Percentiles rank a stretch among this genome's conserved stretches.
phyloP scores from a whole-genome alignment of 257 asterid genomes.

The Nicotiana tomentosiformis region DNA sequence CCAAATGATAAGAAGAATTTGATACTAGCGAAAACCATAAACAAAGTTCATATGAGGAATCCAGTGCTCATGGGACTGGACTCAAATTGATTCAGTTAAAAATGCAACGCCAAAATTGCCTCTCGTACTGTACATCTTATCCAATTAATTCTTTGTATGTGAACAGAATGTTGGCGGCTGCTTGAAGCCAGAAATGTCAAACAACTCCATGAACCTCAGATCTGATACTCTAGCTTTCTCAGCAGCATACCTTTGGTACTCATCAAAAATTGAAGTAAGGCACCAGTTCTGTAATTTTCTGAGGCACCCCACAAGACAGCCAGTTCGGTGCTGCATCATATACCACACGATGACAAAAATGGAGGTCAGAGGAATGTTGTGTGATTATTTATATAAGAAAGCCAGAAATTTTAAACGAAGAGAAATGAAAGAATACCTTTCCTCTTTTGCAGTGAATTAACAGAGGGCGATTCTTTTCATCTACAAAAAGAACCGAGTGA shows the following conservation, averaged over 20 bases:
- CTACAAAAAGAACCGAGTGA: constrained; percentile 27
- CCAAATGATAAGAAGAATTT: not conserved
- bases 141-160: constrained; percentile 9
- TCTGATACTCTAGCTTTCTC: constrained; percentile 80
- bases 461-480: constrained; percentile 69
- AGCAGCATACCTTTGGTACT: constrained; percentile 76
- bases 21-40: not conserved
- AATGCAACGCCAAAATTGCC: not conserved
- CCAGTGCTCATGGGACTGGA: not conserved
- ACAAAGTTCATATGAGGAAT: not conserved
- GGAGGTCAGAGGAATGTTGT: not conserved
- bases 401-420: not conserved
- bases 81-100: not conserved
- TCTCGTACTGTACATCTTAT: not conserved
- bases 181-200: constrained; percentile 50
- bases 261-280: constrained; percentile 65
- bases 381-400: not conserved
- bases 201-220: constrained; percentile 63
- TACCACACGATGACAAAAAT: not conserved
- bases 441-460: constrained; percentile 92
- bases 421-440: constrained; percentile 43
- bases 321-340: constrained; percentile 70
- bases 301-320: constrained; percentile 83
- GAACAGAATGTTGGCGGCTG: constrained; percentile 20
- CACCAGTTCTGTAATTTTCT: constrained; percentile 84